Percentiles rank a stretch among this genome's conserved stretches.
These are phyloP conservation scores for Boechera stricta DNA, from an alignment of 345 rosid species.

Conservation along the genomic window DNA sequence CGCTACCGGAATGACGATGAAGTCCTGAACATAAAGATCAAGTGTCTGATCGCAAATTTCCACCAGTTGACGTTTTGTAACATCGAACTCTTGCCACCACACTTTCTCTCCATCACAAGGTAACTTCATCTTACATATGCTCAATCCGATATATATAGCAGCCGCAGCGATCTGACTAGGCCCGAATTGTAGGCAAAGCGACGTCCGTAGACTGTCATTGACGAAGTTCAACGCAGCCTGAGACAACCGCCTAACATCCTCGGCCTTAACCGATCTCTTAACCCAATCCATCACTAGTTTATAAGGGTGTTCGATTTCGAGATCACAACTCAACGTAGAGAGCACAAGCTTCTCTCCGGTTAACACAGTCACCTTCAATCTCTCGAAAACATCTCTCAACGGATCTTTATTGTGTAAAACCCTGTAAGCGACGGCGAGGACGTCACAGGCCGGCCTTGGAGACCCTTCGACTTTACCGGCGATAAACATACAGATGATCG, in stretches of 20 bases:
- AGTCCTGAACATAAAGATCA: constrained; percentile 16
- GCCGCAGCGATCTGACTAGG: constrained; percentile 27
- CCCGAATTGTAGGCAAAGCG: constrained; percentile 26
- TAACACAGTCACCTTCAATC: not conserved
- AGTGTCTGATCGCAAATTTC: constrained; percentile 32
- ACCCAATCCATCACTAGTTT: constrained; percentile 10
- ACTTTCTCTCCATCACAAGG: constrained; percentile 25
- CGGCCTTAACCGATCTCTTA: constrained; percentile 16
- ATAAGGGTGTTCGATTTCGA: constrained; percentile 27
- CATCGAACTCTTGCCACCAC: constrained; percentile 27
- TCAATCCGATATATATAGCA: constrained; percentile 16
- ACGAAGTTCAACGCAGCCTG: constrained; percentile 25
- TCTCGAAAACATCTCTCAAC: constrained; percentile 3
- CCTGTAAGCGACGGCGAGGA: not conserved
- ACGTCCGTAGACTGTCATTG: constrained; percentile 19
- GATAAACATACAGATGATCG: constrained; percentile 32
- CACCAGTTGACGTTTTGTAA: not conserved
- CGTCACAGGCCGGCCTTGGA: not conserved
- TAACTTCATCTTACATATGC: constrained; percentile 14
- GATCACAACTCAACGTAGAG: constrained; percentile 29
- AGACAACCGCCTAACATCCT: not conserved
- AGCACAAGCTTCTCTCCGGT: constrained; percentile 35
- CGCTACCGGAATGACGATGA: not conserved
- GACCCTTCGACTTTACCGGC: constrained; percentile 36
- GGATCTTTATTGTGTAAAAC: constrained; percentile 2